Conservation (phyloP, 148 eudicot species). For the Vaccinium myrtillus region DNA sequence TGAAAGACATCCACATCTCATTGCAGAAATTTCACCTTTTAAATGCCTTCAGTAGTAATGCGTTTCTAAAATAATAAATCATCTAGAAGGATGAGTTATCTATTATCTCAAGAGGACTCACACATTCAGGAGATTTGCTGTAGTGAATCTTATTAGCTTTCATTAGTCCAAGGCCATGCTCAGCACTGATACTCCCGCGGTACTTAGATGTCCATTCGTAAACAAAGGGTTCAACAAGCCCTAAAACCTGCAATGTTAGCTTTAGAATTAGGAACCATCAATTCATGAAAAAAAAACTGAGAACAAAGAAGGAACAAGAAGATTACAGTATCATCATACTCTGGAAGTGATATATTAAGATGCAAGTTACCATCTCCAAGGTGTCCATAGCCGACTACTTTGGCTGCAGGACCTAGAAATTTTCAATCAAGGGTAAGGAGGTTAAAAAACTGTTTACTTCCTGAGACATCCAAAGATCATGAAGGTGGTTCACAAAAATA, state of each 20-base stretch:
- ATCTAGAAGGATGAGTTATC: not conserved
- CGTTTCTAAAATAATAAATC: not conserved
- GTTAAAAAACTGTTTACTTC: not conserved
- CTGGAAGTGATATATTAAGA: constrained; percentile 76
- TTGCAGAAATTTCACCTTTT: not conserved
- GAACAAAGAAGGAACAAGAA: constrained; percentile 24
- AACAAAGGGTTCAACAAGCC: constrained; percentile 86
- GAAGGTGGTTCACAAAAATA: not conserved
- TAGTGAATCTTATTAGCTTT: constrained; percentile 89
- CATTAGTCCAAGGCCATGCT: constrained; percentile 95
- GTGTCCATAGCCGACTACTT: constrained; percentile 91
- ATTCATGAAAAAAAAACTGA: constrained; percentile 6
- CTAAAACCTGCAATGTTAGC: constrained; percentile 52
- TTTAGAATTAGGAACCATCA: constrained; percentile 10
- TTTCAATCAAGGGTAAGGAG: constrained; percentile 9
- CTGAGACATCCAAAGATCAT: constrained; percentile 1
- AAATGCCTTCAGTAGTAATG: not conserved
- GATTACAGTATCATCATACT: constrained; percentile 77
- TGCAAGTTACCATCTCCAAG: constrained; percentile 98
- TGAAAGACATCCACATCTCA: not conserved
- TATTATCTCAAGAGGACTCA: constrained; percentile 29
- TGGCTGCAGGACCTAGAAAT: constrained; percentile 55
- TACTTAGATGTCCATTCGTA: constrained; percentile 96
- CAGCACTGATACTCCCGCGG: constrained; percentile 95
- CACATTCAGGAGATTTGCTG: constrained; percentile 91